Conservation (phyloP, 352 stramenopile species). For the Blastocystis sp. region DNA sequence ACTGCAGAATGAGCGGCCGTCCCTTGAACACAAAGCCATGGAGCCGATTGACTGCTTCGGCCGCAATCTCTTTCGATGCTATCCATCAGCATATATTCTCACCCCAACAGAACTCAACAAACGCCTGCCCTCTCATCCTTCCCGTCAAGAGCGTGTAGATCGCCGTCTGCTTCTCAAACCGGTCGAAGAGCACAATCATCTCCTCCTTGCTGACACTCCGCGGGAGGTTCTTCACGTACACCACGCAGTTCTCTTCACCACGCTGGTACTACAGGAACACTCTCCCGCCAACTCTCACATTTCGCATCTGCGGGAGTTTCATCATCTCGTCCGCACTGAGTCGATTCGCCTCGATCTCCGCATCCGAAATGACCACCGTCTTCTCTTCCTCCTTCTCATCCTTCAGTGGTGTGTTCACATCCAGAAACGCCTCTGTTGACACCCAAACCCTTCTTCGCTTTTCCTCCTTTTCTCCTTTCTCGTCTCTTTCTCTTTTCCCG, state of each 20-base stretch:
- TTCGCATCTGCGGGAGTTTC: constrained; percentile 3
- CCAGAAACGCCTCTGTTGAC: not conserved
- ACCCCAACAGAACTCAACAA: constrained; percentile 24
- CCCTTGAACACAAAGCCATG: constrained; percentile 47
- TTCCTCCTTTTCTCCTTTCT: not conserved
- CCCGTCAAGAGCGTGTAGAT: constrained; percentile 53
- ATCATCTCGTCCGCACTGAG: not conserved
- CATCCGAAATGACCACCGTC: constrained; percentile 3
- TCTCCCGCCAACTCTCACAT: not conserved
- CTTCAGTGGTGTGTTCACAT: not conserved
- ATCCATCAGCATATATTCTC: not conserved
- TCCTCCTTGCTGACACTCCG: constrained; percentile 18
- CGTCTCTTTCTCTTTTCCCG: not conserved
- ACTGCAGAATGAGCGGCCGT: constrained; percentile 52
- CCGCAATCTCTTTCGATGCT: not conserved
- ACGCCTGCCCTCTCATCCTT: constrained; percentile 66
- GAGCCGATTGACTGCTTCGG: not conserved
- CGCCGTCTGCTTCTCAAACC: not conserved
- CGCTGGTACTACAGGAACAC: constrained; percentile 23
- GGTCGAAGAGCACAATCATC: constrained; percentile 27
- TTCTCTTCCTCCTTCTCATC: not conserved
- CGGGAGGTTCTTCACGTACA: constrained; percentile 54
- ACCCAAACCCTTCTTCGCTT: not conserved
- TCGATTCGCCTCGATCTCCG: constrained; percentile 33
- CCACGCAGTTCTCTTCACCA: not conserved